Base-by-base conservation (phyloP, 148 eudicot genomes). In the Persicaria maculosa region DNA sequence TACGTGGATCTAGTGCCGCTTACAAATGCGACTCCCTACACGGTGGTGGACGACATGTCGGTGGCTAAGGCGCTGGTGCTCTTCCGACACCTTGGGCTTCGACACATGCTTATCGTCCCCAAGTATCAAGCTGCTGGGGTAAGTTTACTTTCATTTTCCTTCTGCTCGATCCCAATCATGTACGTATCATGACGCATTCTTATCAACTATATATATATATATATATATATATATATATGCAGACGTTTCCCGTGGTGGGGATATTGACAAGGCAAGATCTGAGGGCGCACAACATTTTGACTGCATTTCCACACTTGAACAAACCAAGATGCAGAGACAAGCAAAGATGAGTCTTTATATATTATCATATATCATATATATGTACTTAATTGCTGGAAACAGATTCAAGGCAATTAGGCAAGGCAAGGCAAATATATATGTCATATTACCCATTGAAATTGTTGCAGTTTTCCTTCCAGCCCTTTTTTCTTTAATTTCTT, bases 261-360 rank as follows among this genome's bases (percentile, higher is more conserved):
- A 89, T 93, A 55, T 85, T 93, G 83, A 93, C 98, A 77, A 88
- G 98, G 83, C 96, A 93, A 80, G 98, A 93, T 77, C 80, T 93
- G 82, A 88, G 91, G 79, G 88, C 96, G 68, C 91, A 87, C 78
- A 90, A 90, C 72, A 86, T 93, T 48, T 81, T 88, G 85, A 82
- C 65, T 78, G 96, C 80, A 25, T 90, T 92, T 67, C 97, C 95
- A 79, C 88, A 88, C 47, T 83, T 92, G 61, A 83, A 75, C 40
- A 31, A 31, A 71, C 71, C 93, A 50, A 86, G 74, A 70, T 83
- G 86, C 69, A 80, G 89, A 75, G 86, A 86, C 84, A 90, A 87
- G 85, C 76, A 79, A 46, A 86, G 74, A 76, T 86, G 80, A 90
- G 61, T 72, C 40, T n/a, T n/a, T n/a, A n/a, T n/a, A 0, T 1